Conservation (phyloP, 1,284 basidiomycete species). For the Ustilago lituana region DNA sequence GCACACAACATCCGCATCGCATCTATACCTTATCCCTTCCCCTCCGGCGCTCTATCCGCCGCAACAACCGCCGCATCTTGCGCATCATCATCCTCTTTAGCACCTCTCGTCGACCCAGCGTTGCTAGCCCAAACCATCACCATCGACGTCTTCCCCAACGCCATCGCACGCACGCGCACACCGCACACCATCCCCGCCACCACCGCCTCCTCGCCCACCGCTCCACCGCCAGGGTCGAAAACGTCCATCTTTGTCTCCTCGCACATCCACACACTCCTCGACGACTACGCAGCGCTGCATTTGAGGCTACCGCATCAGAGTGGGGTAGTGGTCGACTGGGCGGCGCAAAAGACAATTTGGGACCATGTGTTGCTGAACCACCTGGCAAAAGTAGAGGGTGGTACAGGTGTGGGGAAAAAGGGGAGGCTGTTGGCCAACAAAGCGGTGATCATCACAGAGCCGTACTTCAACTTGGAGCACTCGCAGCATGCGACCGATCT, state of each 20-base stretch:
- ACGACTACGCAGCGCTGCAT: slow-evolving; percentile 56
- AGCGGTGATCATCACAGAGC: slow-evolving; percentile 80
- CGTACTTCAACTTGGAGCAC: slow-evolving; percentile 90
- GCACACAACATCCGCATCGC: slow-evolving; percentile 45
- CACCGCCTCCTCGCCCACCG: slow-evolving; percentile 21
- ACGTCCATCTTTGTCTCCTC: slow-evolving; percentile 38
- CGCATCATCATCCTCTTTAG: neutral
- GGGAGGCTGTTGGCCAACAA: slow-evolving; percentile 24
- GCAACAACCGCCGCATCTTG: neutral
- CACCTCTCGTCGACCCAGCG: neutral
- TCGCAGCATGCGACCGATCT: slow-evolving; percentile 91
- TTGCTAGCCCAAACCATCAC: neutral
- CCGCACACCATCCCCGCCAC: slow-evolving; percentile 14
- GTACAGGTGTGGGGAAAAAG: neutral
- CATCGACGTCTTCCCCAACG: slow-evolving; percentile 33
- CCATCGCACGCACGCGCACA: slow-evolving; percentile 49
- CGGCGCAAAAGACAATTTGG: slow-evolving; percentile 61
- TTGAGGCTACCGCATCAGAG: slow-evolving; percentile 59
- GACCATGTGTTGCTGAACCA: slow-evolving; percentile 52
- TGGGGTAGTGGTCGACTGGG: slow-evolving; percentile 63
- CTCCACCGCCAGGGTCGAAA: slow-evolving; percentile 17
- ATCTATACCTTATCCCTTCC: slow-evolving; percentile 30
- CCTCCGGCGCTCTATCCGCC: neutral
- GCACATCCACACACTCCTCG: slow-evolving; percentile 47
- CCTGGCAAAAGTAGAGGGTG: slow-evolving; percentile 1